A percentile compares a stretch with the other conserved stretches of the same genome.
These are phyloP conservation scores for Punctularia strigosozonata DNA, from an alignment of 768 basidiomycete species.

Conservation along the genomic window DNA sequence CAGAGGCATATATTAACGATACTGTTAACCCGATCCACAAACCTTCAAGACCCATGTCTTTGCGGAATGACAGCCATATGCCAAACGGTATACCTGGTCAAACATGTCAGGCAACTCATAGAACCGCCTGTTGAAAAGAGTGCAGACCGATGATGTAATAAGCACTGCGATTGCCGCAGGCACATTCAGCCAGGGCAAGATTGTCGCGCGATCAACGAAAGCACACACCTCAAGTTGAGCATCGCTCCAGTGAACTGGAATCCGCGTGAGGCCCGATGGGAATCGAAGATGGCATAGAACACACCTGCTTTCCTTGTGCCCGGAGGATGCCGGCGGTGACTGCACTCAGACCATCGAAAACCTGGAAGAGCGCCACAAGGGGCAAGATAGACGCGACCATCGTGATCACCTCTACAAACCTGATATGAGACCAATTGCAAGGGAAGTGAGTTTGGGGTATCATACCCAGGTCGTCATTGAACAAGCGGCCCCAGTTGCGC, in stretches of 20 bases:
- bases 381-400: conserved; percentile 47
- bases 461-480: conserved; percentile 43
- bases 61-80: conserved; percentile 60
- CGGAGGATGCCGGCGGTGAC: conserved; percentile 72
- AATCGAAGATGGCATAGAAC: conserved; percentile 3
- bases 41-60: conserved; percentile 47
- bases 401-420: conserved; percentile 21
- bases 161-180: conserved; percentile 32
- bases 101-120: conserved; percentile 1
- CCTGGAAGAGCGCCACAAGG: conserved; percentile 66
- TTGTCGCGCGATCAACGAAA: neutral
- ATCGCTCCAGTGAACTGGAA: conserved; percentile 58
- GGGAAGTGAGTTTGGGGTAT: conserved; percentile 6
- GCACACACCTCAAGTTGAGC: conserved; percentile 55
- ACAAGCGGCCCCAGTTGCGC: conserved; percentile 41
- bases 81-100: conserved; percentile 65
- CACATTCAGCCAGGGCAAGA: conserved; percentile 1
- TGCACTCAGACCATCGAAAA: conserved; percentile 68
- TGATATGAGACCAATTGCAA: conserved; percentile 1
- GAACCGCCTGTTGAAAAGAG: neutral
- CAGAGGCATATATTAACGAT: conserved; percentile 46
- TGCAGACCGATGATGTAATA: conserved; percentile 64
- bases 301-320: conserved; percentile 66
- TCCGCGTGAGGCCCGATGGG: neutral
- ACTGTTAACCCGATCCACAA: conserved; percentile 79